A percentile compares a stretch with the other conserved stretches of the same genome.
Conservation (phyloP, 345 rosid genomes). For the Salix udensis region DNA sequence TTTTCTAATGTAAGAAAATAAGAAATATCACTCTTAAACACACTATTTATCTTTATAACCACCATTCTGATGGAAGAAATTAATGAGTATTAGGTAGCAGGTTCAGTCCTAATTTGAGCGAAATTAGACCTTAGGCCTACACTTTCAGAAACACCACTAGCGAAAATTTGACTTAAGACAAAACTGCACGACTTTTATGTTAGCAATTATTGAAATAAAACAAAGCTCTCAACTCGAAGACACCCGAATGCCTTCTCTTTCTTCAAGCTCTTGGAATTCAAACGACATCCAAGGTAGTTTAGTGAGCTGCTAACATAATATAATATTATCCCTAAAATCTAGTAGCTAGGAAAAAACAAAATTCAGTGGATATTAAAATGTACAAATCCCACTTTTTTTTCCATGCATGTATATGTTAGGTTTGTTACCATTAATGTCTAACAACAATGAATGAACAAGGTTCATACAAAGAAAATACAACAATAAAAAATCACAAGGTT, state of each 20-base stretch:
- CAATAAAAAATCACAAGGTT: no score
- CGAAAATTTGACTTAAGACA: neutral
- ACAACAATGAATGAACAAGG: no score
- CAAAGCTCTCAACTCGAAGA: conserved; percentile 5
- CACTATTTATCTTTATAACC: no score
- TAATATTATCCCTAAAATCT: neutral
- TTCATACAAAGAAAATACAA: no score
- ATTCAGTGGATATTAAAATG: neutral
- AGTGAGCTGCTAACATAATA: conserved; percentile 7
- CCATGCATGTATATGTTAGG: neutral
- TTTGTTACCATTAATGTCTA: no score
- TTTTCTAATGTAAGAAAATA: no score
- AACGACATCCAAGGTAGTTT: conserved; percentile 15
- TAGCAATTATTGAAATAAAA: conserved; percentile 23
- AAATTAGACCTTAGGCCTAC: neutral
- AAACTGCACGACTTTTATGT: neutral
- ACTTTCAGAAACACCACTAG: neutral
- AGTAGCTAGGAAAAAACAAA: neutral
- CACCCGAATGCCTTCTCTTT: conserved; percentile 10
- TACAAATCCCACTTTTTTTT: no score
- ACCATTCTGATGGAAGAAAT: no score
- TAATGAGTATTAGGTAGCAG: no score
- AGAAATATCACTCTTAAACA: no score
- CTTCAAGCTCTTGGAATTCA: conserved; percentile 5
- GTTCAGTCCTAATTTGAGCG: neutral